These are phyloP conservation scores for Fusarium sp. DNA, from an alignment of 2,329 filamentous ascomycete species.

Conservation along the genomic window DNA sequence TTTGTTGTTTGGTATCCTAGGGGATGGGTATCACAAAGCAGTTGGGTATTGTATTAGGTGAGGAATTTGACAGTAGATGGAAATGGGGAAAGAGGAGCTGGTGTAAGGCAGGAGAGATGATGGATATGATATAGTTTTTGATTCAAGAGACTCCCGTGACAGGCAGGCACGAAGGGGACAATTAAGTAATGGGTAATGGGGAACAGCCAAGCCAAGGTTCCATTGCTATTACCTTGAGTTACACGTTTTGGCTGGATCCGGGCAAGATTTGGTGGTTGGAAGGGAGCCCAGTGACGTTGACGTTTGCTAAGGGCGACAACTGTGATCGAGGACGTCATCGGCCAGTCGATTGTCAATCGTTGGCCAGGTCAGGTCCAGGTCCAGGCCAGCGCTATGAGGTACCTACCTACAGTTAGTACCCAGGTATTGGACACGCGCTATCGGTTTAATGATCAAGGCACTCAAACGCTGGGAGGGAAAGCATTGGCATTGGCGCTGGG, in stretches of 20 bases:
- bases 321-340: conserved; percentile 52
- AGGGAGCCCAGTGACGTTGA: conserved; percentile 51
- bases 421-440: conserved; percentile 13
- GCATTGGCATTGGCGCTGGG: conserved; percentile 1
- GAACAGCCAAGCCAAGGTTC: conserved; percentile 10
- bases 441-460: conserved; percentile 20
- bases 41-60: conserved; percentile 38
- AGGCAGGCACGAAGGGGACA: conserved; percentile 27
- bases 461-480: conserved; percentile 2
- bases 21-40: conserved; percentile 50
- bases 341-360: conserved; percentile 27
- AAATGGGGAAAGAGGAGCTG: conserved; percentile 13
- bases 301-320: conserved; percentile 48
- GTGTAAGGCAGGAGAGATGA: conserved; percentile 18
- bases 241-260: conserved; percentile 38
- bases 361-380: conserved; percentile 13
- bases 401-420: conserved; percentile 1
- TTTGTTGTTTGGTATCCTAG: conserved; percentile 38
- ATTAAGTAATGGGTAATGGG: conserved; percentile 12
- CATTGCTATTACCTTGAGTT: conserved; percentile 25
- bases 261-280: conserved; percentile 28
- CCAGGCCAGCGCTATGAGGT: conserved; percentile 11
- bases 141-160: conserved; percentile 21
- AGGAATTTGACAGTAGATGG: conserved; percentile 28
- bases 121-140: conserved; percentile 47